These are phyloP conservation scores for Williopsis jadinii DNA, from an alignment of 1,139 yeast species.

Conservation along the genomic window DNA sequence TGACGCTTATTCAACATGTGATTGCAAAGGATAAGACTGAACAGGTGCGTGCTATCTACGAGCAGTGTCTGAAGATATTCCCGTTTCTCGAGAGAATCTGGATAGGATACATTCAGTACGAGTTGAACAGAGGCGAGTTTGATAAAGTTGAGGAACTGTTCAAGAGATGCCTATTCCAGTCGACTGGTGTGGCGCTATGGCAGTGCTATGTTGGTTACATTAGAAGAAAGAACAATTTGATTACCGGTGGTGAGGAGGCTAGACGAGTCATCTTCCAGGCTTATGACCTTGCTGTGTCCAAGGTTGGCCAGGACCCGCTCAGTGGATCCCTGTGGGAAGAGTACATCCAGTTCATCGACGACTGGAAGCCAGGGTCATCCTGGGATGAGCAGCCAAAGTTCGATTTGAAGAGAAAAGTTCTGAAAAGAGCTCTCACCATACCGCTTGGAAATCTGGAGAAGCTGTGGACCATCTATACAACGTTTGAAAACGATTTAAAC, in stretches of 20 bases:
- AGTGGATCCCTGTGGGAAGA: constrained; percentile 77
- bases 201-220: constrained; percentile 71
- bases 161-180: constrained; percentile 50
- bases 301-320: constrained; percentile 72
- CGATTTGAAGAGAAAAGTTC: constrained; percentile 71
- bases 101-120: constrained; percentile 66
- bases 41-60: constrained; percentile 53
- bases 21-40: constrained; percentile 56
- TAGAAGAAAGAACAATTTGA: constrained; percentile 68
- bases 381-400: constrained; percentile 86
- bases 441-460: constrained; percentile 74
- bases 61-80: constrained; percentile 55
- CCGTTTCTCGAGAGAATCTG: constrained; percentile 62
- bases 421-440: constrained; percentile 58
- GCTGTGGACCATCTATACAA: constrained; percentile 74
- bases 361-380: constrained; percentile 71
- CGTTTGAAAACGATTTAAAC: constrained; percentile 76
- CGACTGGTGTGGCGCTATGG: constrained; percentile 64
- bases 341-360: constrained; percentile 69
- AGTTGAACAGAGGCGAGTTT: constrained; percentile 63
- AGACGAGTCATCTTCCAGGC: constrained; percentile 73
- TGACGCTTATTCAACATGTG: constrained; percentile 46
- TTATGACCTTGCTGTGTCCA: constrained; percentile 72
- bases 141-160: constrained; percentile 60
- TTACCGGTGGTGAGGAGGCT: constrained; percentile 82